Conservation (phyloP, 352 stramenopile species). For the Pythium periplocum region DNA sequence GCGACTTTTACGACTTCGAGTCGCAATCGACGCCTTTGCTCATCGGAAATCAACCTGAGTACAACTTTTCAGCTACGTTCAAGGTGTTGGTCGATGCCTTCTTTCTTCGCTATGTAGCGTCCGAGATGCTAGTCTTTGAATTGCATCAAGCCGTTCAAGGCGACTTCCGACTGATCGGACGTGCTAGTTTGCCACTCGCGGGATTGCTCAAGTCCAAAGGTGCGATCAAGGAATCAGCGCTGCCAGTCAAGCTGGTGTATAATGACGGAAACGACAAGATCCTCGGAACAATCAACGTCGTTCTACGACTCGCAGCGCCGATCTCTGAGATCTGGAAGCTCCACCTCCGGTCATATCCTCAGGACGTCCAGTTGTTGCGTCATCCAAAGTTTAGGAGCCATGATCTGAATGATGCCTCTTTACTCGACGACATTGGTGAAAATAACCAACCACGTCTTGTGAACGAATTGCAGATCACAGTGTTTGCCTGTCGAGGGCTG, state of each 20-base stretch:
- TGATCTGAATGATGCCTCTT: slow-evolving; percentile 12
- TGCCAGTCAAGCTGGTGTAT: slow-evolving; percentile 39
- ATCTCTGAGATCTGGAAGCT: slow-evolving; percentile 90
- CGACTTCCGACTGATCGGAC: slow-evolving; percentile 86
- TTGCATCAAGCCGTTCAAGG: slow-evolving; percentile 84
- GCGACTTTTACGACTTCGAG: slow-evolving; percentile 95
- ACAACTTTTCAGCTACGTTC: slow-evolving; percentile 90
- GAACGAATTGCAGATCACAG: slow-evolving; percentile 66
- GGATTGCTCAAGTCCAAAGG: slow-evolving; percentile 73
- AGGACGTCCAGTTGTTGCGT: slow-evolving; percentile 62
- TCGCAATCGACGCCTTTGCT: slow-evolving; percentile 88
- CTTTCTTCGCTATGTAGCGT: slow-evolving; percentile 89
- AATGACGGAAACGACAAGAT: slow-evolving; percentile 22
- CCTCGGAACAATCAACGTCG: slow-evolving; percentile 73
- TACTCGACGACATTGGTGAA: slow-evolving; percentile 19
- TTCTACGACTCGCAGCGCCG: slow-evolving; percentile 83
- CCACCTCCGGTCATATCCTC: slow-evolving; percentile 85
- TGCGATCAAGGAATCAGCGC: slow-evolving; percentile 51
- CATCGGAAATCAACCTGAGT: slow-evolving; percentile 72
- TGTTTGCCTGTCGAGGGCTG: slow-evolving; percentile 62
- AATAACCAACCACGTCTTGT: slow-evolving; percentile 15
- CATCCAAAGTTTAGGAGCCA: background rate
- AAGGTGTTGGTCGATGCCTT: slow-evolving; percentile 92
- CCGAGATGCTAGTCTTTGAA: slow-evolving; percentile 82
- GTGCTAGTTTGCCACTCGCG: slow-evolving; percentile 56